phyloP scores from a whole-genome alignment of 371 early-diverging fungal genomes.

The Blyttiomyces sp. region DNA sequence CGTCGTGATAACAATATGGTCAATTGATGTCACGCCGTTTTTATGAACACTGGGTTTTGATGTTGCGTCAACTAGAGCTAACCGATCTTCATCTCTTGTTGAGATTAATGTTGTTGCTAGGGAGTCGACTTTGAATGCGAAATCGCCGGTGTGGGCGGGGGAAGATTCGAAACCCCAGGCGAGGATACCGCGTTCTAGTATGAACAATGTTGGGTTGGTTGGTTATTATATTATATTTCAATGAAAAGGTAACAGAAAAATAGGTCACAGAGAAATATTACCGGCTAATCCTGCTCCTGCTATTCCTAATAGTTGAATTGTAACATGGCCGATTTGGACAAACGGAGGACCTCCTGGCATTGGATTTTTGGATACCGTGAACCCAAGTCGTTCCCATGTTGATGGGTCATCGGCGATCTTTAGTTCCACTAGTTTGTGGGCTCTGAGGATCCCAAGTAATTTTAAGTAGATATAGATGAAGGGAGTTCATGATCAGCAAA shows the following conservation, averaged over 20 bases:
- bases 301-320: not conserved
- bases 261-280: too few relatives aligned
- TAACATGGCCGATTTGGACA: not conserved
- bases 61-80: not conserved
- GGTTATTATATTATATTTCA: too few relatives aligned
- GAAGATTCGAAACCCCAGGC: conserved; percentile 1
- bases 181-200: not conserved
- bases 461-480: too few relatives aligned
- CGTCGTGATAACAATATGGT: not conserved
- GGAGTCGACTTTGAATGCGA: not conserved
- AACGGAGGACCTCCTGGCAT: not conserved
- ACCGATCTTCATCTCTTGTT: not conserved
- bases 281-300: too few relatives aligned
- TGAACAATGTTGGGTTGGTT: too few relatives aligned
- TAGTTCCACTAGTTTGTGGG: not conserved
- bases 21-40: not conserved
- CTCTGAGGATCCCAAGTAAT: not conserved
- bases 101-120: not conserved
- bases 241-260: too few relatives aligned
- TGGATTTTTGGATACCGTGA: not conserved
- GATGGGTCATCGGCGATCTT: not conserved
- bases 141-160: not conserved
- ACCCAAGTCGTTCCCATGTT: not conserved
- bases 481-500: too few relatives aligned
- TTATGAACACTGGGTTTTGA: not conserved